Evolutionary conservation across 768 basidiomycete species (phyloP).

Genomic region (Serendipita sp.): DNA sequence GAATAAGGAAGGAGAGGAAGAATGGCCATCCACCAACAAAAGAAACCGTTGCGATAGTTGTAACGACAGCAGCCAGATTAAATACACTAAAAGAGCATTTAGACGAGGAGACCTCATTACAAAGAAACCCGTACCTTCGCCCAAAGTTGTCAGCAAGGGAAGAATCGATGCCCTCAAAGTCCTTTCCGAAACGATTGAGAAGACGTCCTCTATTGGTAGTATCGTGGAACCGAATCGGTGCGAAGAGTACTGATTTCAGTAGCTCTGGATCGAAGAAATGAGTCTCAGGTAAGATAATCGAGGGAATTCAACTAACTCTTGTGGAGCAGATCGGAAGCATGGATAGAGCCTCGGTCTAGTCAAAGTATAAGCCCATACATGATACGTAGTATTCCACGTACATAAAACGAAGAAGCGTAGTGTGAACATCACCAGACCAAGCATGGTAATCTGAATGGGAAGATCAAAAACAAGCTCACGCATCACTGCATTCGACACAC

Average conservation of each 20-base stretch:
- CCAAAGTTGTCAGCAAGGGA: conserved; percentile 74
- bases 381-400: conserved; percentile 19
- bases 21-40: conserved; percentile 68
- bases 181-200: conserved; percentile 76
- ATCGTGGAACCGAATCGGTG: conserved; percentile 85
- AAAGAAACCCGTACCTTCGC: conserved; percentile 44
- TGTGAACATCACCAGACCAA: conserved; percentile 42
- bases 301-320: conserved; percentile 27
- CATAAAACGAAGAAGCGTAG: conserved; percentile 58
- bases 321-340: conserved; percentile 64
- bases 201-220: conserved; percentile 74
- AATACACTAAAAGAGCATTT: not conserved
- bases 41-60: conserved; percentile 60
- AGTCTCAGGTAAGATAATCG: not conserved
- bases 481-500: conserved; percentile 24
- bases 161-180: conserved; percentile 80
- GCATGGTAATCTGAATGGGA: conserved; percentile 12
- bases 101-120: not conserved
- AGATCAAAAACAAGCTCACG: not conserved
- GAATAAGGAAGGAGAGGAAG: conserved; percentile 36
- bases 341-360: conserved; percentile 60
- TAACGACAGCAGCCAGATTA: conserved; percentile 41
- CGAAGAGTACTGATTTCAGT: conserved; percentile 68
- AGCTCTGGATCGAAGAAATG: conserved; percentile 26
- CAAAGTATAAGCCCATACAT: not conserved